Evolutionary conservation across 1,284 basidiomycete species (phyloP).

Genomic region (Cystobasidium pallidum): DNA sequence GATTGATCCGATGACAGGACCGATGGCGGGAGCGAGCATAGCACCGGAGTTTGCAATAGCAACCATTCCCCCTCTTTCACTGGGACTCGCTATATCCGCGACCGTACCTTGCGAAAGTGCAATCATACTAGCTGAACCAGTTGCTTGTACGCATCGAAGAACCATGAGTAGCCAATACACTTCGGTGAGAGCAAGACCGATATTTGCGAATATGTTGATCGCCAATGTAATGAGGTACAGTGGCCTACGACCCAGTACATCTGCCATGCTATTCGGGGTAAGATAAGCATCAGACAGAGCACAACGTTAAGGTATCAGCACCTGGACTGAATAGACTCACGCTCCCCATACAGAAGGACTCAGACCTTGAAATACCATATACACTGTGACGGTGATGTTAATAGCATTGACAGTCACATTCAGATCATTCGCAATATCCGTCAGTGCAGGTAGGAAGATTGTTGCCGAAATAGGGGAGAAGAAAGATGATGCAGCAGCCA

Average conservation of each 20-base stretch:
- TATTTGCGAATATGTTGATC: constrained; percentile 59
- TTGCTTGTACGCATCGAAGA: constrained; percentile 66
- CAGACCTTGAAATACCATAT: constrained; percentile 64
- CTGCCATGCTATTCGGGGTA: constrained; percentile 61
- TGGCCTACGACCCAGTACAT: constrained; percentile 64
- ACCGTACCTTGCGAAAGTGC: constrained; percentile 50
- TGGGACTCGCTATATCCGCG: constrained; percentile 48
- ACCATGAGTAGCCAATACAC: constrained; percentile 68
- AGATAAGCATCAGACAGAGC: background rate
- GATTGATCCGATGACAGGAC: constrained; percentile 50
- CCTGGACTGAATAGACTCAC: background rate
- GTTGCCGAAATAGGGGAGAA: constrained; percentile 64
- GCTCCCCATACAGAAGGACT: constrained; percentile 47
- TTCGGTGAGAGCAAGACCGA: constrained; percentile 66
- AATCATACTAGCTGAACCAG: constrained; percentile 60
- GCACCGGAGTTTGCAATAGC: constrained; percentile 42
- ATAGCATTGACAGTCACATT: constrained; percentile 68
- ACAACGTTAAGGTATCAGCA: background rate
- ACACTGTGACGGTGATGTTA: constrained; percentile 63
- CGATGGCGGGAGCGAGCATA: constrained; percentile 47
- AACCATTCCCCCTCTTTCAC: constrained; percentile 48
- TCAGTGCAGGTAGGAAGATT: constrained; percentile 77
- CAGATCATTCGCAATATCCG: constrained; percentile 66
- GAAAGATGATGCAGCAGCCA: constrained; percentile 59
- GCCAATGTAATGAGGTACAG: constrained; percentile 64